Evolutionary conservation across 208 protist genomes (phyloP).

Genomic region (Trypanosoma vivax): DNA sequence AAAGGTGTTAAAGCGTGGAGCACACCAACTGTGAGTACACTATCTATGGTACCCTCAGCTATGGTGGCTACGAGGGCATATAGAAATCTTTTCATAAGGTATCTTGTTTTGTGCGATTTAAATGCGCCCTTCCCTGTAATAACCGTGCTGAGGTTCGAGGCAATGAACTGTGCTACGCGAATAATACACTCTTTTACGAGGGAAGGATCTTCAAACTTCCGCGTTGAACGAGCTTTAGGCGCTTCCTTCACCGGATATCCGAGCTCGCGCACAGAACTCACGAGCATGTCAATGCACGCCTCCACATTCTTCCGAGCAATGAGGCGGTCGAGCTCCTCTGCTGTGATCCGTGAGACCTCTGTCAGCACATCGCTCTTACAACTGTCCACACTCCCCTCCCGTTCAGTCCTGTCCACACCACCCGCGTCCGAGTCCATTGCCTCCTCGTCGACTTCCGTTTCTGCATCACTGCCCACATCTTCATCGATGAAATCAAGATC

Average conservation of each 20-base stretch:
- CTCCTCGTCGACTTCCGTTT: conserved; percentile 72
- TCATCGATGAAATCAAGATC: conserved; percentile 72
- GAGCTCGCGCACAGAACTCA: conserved; percentile 73
- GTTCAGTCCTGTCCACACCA: conserved; percentile 25
- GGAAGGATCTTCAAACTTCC: conserved; percentile 87
- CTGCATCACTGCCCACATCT: conserved; percentile 59
- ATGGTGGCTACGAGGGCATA: conserved; percentile 55
- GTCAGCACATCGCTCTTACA: conserved; percentile 2
- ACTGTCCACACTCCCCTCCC: conserved; percentile 15
- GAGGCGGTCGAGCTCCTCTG: conserved; percentile 47
- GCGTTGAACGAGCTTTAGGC: conserved; percentile 47
- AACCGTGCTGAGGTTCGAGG: conserved; percentile 52
- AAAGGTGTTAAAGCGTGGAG: conserved; percentile 73
- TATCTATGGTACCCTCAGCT: conserved; percentile 51
- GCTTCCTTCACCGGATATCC: conserved; percentile 69
- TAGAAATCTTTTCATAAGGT: conserved; percentile 72
- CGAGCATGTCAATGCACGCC: conserved; percentile 64
- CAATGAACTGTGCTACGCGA: conserved; percentile 50
- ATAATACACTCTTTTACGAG: conserved; percentile 82
- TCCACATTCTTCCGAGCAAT: conserved; percentile 36
- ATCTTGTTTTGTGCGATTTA: conserved; percentile 65
- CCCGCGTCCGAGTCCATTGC: conserved; percentile 38
- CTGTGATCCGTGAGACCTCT: conserved; percentile 28
- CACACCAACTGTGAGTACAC: conserved; percentile 52
- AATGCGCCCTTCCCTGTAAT: conserved; percentile 82